phyloP scores from a whole-genome alignment of 495 filamentous ascomycete genomes.

The Elaphomyces granulatus region DNA sequence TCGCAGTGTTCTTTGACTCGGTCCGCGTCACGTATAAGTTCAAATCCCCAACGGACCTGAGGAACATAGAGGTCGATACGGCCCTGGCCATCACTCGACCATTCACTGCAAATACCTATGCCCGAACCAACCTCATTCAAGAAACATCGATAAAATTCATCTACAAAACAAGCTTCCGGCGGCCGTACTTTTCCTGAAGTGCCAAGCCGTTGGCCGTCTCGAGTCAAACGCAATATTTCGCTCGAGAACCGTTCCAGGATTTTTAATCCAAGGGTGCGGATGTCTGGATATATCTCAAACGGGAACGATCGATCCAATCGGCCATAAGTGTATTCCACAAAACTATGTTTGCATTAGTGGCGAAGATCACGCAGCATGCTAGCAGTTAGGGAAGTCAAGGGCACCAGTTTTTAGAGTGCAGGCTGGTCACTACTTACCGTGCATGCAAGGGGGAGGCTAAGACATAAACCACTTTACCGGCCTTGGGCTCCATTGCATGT shows the following conservation, averaged over 20 bases:
- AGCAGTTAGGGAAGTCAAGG: neutral
- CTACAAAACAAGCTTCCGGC: conserved; percentile 4
- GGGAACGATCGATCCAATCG: neutral
- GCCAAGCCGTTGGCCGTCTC: neutral
- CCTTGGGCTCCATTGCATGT: neutral
- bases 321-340: conserved; percentile 1
- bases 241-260: neutral
- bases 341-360: conserved; percentile 4
- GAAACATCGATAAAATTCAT: conserved; percentile 7
- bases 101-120: conserved; percentile 2
- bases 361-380: neutral
- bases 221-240: neutral
- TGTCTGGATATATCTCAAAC: conserved; percentile 1
- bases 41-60: conserved; percentile 4
- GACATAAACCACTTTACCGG: neutral
- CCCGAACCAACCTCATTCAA: conserved; percentile 1
- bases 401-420: too few relatives aligned
- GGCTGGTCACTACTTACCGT: neutral
- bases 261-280: conserved; percentile 2
- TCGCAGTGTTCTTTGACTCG: neutral
- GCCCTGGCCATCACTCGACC: conserved; percentile 3
- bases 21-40: conserved; percentile 1
- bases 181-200: neutral
- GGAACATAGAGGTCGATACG: conserved; percentile 6
- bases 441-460: neutral